These are phyloP conservation scores for Penicillium sp. DNA, from an alignment of 2,329 filamentous ascomycete species.

Conservation along the genomic window DNA sequence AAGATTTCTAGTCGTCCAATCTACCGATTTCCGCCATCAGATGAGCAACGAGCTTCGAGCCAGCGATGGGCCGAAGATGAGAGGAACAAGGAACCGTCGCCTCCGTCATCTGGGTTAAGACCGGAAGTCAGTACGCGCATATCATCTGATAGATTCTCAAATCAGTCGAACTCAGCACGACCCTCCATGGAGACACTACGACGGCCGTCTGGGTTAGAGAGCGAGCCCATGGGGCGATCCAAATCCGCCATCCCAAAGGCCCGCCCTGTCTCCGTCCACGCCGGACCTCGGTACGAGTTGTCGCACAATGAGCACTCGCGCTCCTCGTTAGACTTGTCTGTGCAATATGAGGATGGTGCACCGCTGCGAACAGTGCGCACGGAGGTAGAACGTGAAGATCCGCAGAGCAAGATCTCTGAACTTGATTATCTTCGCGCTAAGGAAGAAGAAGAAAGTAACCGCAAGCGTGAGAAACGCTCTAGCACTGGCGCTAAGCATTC, in stretches of 20 bases:
- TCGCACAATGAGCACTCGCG: slow-evolving; percentile 69
- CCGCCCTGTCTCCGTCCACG: slow-evolving; percentile 77
- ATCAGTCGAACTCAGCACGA: slow-evolving; percentile 57
- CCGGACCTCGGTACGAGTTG: slow-evolving; percentile 79
- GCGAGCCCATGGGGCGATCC: slow-evolving; percentile 57
- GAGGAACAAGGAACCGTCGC: slow-evolving; percentile 32
- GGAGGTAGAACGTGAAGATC: slow-evolving; percentile 34
- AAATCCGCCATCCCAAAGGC: slow-evolving; percentile 65
- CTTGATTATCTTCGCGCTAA: slow-evolving; percentile 78
- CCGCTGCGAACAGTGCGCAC: slow-evolving; percentile 35
- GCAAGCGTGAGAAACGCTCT: slow-evolving; percentile 54
- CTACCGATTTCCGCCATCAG: slow-evolving; percentile 53
- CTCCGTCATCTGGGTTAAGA: slow-evolving; percentile 31
- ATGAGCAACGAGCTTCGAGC: slow-evolving; percentile 49
- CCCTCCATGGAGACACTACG: slow-evolving; percentile 67
- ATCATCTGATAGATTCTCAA: slow-evolving; percentile 50
- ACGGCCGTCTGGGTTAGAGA: slow-evolving; percentile 63
- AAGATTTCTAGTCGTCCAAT: slow-evolving; percentile 44
- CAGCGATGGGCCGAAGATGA: slow-evolving; percentile 44
- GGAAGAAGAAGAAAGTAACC: slow-evolving; percentile 62
- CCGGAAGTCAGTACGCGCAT: slow-evolving; percentile 52
- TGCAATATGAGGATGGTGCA: slow-evolving; percentile 37
- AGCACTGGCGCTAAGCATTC: slow-evolving; percentile 60
- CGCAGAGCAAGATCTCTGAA: slow-evolving; percentile 64
- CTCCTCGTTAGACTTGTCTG: slow-evolving; percentile 35